These are phyloP conservation scores for Penicillium arizonense DNA, from an alignment of 495 filamentous ascomycete genomes.

Conservation along the genomic window DNA sequence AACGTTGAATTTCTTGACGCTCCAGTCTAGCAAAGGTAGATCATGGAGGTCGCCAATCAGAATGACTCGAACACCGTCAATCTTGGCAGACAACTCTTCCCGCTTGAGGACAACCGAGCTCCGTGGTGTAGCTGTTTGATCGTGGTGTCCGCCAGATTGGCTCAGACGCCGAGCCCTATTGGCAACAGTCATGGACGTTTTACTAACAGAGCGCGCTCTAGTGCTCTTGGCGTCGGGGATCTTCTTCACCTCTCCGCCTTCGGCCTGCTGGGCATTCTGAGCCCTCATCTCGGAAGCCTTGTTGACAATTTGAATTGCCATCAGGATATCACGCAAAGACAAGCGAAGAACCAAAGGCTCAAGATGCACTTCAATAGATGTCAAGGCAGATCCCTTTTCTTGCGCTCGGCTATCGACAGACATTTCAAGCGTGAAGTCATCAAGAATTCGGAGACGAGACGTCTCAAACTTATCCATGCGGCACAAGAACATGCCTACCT, in stretches of 20 bases:
- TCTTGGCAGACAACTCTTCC: slow-evolving; percentile 78
- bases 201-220: slow-evolving; percentile 61
- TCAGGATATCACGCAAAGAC: slow-evolving; percentile 89
- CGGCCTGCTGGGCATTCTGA: slow-evolving; percentile 40
- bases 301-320: slow-evolving; percentile 88
- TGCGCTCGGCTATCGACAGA: slow-evolving; percentile 77
- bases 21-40: slow-evolving; percentile 89
- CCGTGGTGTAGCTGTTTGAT: slow-evolving; percentile 18
- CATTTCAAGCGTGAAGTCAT: slow-evolving; percentile 89
- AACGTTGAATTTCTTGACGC: slow-evolving; percentile 83
- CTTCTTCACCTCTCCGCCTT: slow-evolving; percentile 58
- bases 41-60: slow-evolving; percentile 95
- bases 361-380: slow-evolving; percentile 80
- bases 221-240: slow-evolving; percentile 63
- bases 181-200: slow-evolving; percentile 58
- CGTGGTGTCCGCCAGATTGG: slow-evolving; percentile 28
- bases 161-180: slow-evolving; percentile 41
- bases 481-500: slow-evolving; percentile 97
- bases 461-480: slow-evolving; percentile 96
- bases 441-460: slow-evolving; percentile 81
- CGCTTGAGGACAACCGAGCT: slow-evolving; percentile 63
- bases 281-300: slow-evolving; percentile 86
- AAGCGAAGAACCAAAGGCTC: slow-evolving; percentile 91
- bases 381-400: slow-evolving; percentile 64
- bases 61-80: slow-evolving; percentile 89